Percentiles rank a stretch among this genome's conserved stretches.
Evolutionary conservation across 108 stramenopile genomes (phyloP).

Genomic region (Cyclotella kingstonii): DNA sequence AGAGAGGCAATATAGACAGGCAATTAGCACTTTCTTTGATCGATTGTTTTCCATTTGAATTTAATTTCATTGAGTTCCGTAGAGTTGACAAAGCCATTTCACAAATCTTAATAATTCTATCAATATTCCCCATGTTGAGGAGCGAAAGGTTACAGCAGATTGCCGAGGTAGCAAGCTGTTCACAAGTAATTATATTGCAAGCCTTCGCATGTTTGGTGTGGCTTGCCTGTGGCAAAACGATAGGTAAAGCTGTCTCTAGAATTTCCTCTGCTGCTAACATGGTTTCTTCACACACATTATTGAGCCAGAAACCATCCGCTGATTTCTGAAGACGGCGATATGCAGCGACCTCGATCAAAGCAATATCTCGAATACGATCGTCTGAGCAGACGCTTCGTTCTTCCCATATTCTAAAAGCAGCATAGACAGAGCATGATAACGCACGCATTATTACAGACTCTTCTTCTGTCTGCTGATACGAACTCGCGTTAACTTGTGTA

Average conservation of each 20-base stretch:
- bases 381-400: conserved; percentile 44
- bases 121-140: conserved; percentile 24
- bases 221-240: not conserved
- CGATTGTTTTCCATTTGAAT: not conserved
- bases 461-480: not conserved
- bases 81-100: not conserved
- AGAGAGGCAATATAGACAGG: conserved; percentile 16
- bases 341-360: conserved; percentile 48
- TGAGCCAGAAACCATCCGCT: conserved; percentile 35
- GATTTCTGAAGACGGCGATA: conserved; percentile 34
- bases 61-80: not conserved
- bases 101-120: conserved; percentile 20
- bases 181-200: not conserved
- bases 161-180: conserved; percentile 2
- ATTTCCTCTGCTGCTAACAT: not conserved
- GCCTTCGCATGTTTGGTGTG: not conserved
- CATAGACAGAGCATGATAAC: conserved; percentile 26
- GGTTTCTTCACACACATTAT: conserved; percentile 1
- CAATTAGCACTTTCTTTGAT: not conserved
- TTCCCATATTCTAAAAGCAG: conserved; percentile 49
- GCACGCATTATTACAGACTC: conserved; percentile 17
- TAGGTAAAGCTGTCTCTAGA: conserved; percentile 1
- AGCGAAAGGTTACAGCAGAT: conserved; percentile 22
- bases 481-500: not conserved
- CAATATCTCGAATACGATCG: conserved; percentile 64